A percentile compares a stretch with the other conserved stretches of the same genome.
phyloP scores from a whole-genome alignment of 148 eudicot species.

The Drosera capensis region DNA sequence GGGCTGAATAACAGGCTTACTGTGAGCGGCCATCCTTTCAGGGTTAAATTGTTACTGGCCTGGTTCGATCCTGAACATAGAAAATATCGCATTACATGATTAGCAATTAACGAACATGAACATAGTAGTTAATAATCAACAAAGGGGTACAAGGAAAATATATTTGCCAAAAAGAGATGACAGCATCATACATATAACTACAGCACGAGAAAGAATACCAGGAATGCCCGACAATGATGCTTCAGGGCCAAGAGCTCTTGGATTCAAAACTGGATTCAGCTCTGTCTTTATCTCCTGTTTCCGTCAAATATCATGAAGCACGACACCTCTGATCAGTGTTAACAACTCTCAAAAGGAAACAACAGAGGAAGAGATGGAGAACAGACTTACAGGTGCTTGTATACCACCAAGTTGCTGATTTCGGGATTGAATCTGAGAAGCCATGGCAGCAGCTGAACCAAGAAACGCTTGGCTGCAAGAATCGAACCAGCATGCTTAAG shows the following conservation, averaged over 20 bases:
- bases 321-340: neutral
- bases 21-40: slow-evolving; percentile 80
- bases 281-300: slow-evolving; percentile 52
- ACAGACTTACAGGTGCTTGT: slow-evolving; percentile 33
- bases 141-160: neutral
- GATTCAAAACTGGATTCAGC: slow-evolving; percentile 34
- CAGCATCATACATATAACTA: neutral
- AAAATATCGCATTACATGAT: slow-evolving; percentile 5
- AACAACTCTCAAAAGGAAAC: slow-evolving; percentile 3
- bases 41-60: slow-evolving; percentile 45
- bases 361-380: slow-evolving; percentile 5
- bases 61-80: slow-evolving; percentile 45
- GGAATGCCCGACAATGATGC: slow-evolving; percentile 50
- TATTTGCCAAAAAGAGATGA: no score
- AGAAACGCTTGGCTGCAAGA: slow-evolving; percentile 82
- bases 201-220: slow-evolving; percentile 19
- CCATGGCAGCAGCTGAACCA: slow-evolving; percentile 76
- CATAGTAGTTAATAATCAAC: neutral
- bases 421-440: slow-evolving; percentile 71
- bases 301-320: neutral
- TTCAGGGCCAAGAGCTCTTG: slow-evolving; percentile 41
- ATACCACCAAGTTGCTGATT: slow-evolving; percentile 68
- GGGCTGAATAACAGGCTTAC: slow-evolving; percentile 29
- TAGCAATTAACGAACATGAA: slow-evolving; percentile 9
- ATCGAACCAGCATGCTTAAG: neutral